A percentile compares a stretch with the other conserved stretches of the same genome.
Conservation (phyloP, 148 eudicot species). For the Beta vulgaris region DNA sequence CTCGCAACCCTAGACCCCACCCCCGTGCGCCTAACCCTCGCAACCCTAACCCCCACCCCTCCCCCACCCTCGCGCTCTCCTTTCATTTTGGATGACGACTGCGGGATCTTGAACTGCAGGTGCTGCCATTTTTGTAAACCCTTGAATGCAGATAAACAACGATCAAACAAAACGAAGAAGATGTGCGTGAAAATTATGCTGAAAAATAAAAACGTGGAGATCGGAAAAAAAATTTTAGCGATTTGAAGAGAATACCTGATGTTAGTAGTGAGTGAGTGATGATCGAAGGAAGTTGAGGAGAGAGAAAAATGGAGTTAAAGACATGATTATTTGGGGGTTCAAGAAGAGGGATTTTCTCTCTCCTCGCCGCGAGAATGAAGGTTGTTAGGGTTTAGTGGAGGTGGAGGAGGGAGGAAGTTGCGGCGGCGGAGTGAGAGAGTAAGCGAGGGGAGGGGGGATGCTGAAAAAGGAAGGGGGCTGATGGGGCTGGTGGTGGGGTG, state of each 20-base stretch:
- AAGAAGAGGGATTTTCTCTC: conserved; percentile 7
- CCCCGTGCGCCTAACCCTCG: no score
- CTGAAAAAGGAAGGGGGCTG: no score
- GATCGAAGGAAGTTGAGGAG: conserved; percentile 2
- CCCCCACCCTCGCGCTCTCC: no score
- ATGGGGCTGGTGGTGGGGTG: no score
- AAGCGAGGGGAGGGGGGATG: no score
- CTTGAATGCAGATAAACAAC: not conserved
- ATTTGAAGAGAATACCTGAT: conserved; percentile 1
- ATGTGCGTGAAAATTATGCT: not conserved
- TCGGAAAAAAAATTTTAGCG: not conserved
- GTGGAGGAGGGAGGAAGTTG: conserved; percentile 10
- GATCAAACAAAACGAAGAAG: not conserved
- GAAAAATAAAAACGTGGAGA: not conserved
- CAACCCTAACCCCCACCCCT: no score
- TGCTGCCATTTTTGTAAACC: not conserved
- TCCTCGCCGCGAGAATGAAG: conserved; percentile 6
- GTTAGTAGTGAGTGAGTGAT: not conserved
- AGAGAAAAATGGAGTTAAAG: not conserved
- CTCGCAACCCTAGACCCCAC: no score
- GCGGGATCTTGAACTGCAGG: not conserved
- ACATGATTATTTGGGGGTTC: not conserved
- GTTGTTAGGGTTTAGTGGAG: conserved; percentile 9
- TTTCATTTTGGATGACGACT: no score
- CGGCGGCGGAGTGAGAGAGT: conserved; percentile 2